Evolutionary conservation across 2,329 filamentous ascomycete genomes (phyloP).

Genomic region (Phaeosphaeriaceae sp.): DNA sequence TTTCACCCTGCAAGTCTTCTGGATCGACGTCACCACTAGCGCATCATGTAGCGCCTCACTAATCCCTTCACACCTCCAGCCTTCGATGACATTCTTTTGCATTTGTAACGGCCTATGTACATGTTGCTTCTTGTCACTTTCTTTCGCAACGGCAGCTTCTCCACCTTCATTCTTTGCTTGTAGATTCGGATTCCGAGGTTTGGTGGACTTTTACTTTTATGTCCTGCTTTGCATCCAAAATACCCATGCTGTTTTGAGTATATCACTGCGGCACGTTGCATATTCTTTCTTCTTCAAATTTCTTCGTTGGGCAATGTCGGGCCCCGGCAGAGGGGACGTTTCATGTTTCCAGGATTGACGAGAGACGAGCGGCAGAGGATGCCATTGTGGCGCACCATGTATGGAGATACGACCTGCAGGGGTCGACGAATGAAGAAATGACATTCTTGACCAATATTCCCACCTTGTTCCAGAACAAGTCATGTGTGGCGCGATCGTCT

Average conservation of each 20-base stretch:
- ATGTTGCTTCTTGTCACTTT: conserved; percentile 23
- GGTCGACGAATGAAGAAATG: conserved; percentile 31
- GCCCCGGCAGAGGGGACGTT: conserved; percentile 30
- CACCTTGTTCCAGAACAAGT: conserved; percentile 11
- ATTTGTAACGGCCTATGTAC: conserved; percentile 38
- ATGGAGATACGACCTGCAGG: conserved; percentile 30
- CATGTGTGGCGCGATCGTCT: conserved; percentile 15
- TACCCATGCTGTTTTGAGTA: conserved; percentile 33
- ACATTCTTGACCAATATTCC: conserved; percentile 17
- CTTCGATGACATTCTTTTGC: conserved; percentile 25
- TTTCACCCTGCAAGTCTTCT: conserved; percentile 8
- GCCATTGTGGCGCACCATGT: conserved; percentile 33
- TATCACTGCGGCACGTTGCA: conserved; percentile 26
- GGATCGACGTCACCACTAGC: conserved; percentile 13
- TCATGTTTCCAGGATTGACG: conserved; percentile 29
- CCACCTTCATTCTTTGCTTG: conserved; percentile 14
- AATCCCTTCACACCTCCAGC: conserved; percentile 21
- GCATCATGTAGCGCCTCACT: conserved; percentile 28
- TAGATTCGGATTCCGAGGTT: conserved; percentile 12
- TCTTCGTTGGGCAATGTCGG: conserved; percentile 19
- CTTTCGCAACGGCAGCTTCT: conserved; percentile 13
- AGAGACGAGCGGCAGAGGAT: conserved; percentile 24
- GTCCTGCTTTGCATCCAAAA: conserved; percentile 30
- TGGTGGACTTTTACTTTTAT: conserved; percentile 13
- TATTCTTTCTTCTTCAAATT: conserved; percentile 17